Conservation (phyloP, 1,139 yeast genomes). For the Pichia kudriavzevii region DNA sequence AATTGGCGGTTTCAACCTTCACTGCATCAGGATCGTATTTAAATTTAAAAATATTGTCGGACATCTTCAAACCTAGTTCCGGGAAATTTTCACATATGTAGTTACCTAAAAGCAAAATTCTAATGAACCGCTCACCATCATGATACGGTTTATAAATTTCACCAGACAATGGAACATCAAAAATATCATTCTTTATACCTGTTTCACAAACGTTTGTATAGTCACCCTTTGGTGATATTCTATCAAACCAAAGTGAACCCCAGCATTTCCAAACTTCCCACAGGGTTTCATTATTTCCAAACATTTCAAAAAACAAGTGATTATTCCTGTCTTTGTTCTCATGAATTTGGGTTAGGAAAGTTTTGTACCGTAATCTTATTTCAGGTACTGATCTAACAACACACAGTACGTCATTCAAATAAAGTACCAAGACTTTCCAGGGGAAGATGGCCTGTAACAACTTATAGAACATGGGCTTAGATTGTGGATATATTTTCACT, state of each 20-base stretch:
- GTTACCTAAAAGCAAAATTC: conserved; percentile 38
- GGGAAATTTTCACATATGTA: conserved; percentile 40
- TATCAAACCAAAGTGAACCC: conserved; percentile 79
- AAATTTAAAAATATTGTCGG: conserved; percentile 39
- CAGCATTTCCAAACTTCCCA: conserved; percentile 80
- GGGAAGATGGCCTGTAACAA: conserved; percentile 51
- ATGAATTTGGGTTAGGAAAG: conserved; percentile 7
- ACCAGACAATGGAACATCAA: conserved; percentile 65
- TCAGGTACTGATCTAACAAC: conserved; percentile 26
- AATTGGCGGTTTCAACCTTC: conserved; percentile 14
- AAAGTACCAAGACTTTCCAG: conserved; percentile 56
- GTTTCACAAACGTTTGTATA: conserved; percentile 45
- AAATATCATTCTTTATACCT: conserved; percentile 51
- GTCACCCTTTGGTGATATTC: conserved; percentile 42
- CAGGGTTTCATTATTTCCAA: conserved; percentile 51
- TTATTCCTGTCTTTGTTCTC: conserved; percentile 5
- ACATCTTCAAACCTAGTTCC: conserved; percentile 46
- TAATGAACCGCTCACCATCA: conserved; percentile 39
- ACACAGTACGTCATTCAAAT: conserved; percentile 46
- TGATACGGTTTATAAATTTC: conserved; percentile 37
- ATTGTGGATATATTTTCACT: conserved; percentile 38
- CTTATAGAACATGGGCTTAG: conserved; percentile 41
- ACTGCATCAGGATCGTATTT: conserved; percentile 17
- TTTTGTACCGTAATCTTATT: conserved; percentile 15
- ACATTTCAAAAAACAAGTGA: conserved; percentile 29